Conservation (phyloP, 2,329 filamentous ascomycete genomes). For the Paracoccidioides brasiliensis region DNA sequence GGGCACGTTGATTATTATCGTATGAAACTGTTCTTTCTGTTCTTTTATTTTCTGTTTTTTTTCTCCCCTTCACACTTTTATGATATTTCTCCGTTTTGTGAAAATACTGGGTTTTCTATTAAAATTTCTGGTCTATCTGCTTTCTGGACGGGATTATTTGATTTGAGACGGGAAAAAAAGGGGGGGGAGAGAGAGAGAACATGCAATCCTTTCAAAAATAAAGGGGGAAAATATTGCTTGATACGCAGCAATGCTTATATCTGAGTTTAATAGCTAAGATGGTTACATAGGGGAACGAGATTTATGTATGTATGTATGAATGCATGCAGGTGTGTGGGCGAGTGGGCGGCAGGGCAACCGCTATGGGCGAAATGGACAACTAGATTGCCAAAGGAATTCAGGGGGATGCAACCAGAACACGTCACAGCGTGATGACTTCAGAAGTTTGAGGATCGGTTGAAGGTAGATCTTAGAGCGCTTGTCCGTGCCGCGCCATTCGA, state of each 20-base stretch:
- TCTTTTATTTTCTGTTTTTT: neutral
- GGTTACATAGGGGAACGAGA: neutral
- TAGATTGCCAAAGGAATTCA: neutral
- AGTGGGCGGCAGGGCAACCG: too few species aligned
- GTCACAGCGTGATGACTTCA: conserved; percentile 5
- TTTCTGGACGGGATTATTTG: neutral
- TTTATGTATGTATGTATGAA: neutral
- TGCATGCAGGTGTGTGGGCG: neutral
- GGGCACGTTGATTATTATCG: too few species aligned
- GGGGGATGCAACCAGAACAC: neutral
- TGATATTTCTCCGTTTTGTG: neutral
- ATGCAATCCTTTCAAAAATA: neutral
- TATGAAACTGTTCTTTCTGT: neutral
- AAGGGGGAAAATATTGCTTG: neutral
- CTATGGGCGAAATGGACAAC: neutral
- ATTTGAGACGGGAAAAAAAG: neutral
- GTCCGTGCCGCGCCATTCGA: conserved; percentile 27
- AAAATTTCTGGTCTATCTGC: neutral
- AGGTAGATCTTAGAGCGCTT: conserved; percentile 31
- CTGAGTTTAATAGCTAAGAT: neutral
- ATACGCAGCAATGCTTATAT: neutral
- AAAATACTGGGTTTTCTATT: neutral
- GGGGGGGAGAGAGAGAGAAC: neutral
- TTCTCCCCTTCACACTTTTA: too few species aligned
- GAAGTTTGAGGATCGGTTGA: conserved; percentile 14